Conservation (phyloP, 371 early-diverging fungal genomes). For the Apophysomyces variabilis region DNA sequence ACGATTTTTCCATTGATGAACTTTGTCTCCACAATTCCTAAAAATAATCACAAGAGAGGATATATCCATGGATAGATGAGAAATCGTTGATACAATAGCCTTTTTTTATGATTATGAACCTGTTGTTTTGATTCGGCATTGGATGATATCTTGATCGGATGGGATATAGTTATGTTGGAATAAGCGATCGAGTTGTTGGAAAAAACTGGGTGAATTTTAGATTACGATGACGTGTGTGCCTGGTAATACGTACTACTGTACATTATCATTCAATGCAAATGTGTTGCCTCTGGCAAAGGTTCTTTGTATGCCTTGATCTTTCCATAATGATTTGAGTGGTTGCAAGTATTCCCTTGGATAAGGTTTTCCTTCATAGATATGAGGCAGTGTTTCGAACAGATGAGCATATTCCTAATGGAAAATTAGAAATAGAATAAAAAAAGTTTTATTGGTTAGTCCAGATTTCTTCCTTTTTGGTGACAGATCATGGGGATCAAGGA, state of each 20-base stretch:
- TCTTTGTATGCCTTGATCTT: conserved; percentile 69
- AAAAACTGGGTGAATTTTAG: conserved; percentile 62
- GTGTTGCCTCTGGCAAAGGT: conserved; percentile 70
- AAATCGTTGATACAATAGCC: no score
- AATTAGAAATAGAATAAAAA: conserved; percentile 12
- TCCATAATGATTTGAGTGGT: conserved; percentile 76
- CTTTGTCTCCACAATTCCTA: conserved; percentile 85
- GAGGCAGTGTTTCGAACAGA: conserved; percentile 40
- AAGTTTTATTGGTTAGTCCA: conserved; percentile 1
- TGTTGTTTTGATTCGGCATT: conserved; percentile 60
- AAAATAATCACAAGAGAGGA: background rate
- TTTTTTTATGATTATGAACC: conserved; percentile 7
- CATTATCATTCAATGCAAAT: conserved; percentile 86
- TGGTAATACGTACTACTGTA: conserved; percentile 63
- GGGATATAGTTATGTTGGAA: conserved; percentile 76
- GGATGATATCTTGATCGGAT: conserved; percentile 86
- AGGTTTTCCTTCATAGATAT: conserved; percentile 59
- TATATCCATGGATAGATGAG: background rate
- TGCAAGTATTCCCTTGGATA: conserved; percentile 74
- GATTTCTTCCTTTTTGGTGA: background rate
- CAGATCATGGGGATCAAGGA: background rate
- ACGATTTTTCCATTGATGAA: conserved; percentile 82
- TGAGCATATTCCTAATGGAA: conserved; percentile 30
- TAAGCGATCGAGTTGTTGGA: conserved; percentile 83
- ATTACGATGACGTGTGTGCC: background rate